Evolutionary conservation across 75 land plant genomes (phyloP), one percentile per base, ranked within the genome.

Genomic region (Ceratopteris richardii): DNA sequence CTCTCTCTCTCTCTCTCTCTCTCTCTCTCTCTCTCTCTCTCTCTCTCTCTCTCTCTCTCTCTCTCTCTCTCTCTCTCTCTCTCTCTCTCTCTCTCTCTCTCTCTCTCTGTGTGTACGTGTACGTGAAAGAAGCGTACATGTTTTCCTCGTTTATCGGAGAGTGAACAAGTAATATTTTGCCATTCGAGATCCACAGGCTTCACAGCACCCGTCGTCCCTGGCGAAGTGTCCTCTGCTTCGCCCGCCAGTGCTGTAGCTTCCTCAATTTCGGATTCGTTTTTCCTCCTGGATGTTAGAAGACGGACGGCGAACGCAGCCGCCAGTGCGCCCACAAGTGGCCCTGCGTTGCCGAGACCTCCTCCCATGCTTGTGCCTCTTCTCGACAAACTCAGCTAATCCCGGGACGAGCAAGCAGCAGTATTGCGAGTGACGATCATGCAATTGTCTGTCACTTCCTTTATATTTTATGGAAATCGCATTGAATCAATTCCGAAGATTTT

Each of bases 161-260:
- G 77, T 0, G 81, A 68, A 58, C 85, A 86, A 0, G 80, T 79
- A 44, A 86, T 69, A 56, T 76, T 69, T 27, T 60, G 42, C 89
- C 89, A 82, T 24, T 72, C 66, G 29, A 86, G 71, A 0, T 67
- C 70, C 16, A 86, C 86, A 23, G 82, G 86, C 11, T 31, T 13
- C 11, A 84, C 80, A 37, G 58, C 66, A 10, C 68, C 72, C 23
- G 29, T 12, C 55, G 16, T 55, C 0, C 56, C 77, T 2, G 47
- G 60, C n/a, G 60, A 68, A 0, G 31, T 26, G 0, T 75, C 70
- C 19, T 31, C 22, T 13, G 63, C 79, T 10, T 16, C 51, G 3
- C 9, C 37, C 9, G 37, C 37, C 37, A 4, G 7, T 33, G 37
- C 37, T 4, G 9, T 9, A 3, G 9, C 37, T 33, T 3, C 37